Percentiles rank a stretch among this genome's conserved stretches.
Evolutionary conservation across 2,329 filamentous ascomycete species (phyloP).

Genomic region (Davidsoniella eucalypti): DNA sequence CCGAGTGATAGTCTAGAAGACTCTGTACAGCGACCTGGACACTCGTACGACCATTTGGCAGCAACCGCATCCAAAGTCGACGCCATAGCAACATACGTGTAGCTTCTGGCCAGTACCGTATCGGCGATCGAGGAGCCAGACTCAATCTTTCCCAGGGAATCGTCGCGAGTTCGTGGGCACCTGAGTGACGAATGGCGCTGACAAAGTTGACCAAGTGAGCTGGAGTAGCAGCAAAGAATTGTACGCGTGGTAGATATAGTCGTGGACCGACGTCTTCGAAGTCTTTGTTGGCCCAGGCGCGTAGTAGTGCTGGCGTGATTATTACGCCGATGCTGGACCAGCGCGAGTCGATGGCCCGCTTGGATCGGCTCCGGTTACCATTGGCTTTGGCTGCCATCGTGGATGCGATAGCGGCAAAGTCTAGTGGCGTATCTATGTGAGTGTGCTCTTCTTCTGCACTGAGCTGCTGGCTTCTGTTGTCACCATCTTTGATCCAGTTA

Average conservation of each 20-base stretch:
- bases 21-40: constrained; percentile 6
- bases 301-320: constrained; percentile 7
- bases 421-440: neutral
- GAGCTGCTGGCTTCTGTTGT: too few relatives aligned
- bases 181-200: constrained; percentile 4
- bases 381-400: neutral
- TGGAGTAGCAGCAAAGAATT: neutral
- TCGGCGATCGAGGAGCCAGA: neutral
- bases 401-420: neutral
- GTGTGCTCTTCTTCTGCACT: neutral
- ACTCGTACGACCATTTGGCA: constrained; percentile 3
- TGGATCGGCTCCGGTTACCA: too few relatives aligned
- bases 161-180: neutral
- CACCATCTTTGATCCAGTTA: constrained; percentile 4
- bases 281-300: constrained; percentile 5
- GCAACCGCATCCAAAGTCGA: constrained; percentile 5
- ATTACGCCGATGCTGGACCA: constrained; percentile 3
- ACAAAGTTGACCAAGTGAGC: constrained; percentile 6
- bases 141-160: constrained; percentile 7
- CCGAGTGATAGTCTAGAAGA: constrained; percentile 9
- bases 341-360: neutral
- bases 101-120: constrained; percentile 3
- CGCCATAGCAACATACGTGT: constrained; percentile 9
- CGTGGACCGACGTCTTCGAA: constrained; percentile 8
- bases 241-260: constrained; percentile 6